Percentiles rank a stretch among this genome's conserved stretches.
Evolutionary conservation across 2,329 filamentous ascomycete species (phyloP).

Genomic region (Didymella segeticola): DNA sequence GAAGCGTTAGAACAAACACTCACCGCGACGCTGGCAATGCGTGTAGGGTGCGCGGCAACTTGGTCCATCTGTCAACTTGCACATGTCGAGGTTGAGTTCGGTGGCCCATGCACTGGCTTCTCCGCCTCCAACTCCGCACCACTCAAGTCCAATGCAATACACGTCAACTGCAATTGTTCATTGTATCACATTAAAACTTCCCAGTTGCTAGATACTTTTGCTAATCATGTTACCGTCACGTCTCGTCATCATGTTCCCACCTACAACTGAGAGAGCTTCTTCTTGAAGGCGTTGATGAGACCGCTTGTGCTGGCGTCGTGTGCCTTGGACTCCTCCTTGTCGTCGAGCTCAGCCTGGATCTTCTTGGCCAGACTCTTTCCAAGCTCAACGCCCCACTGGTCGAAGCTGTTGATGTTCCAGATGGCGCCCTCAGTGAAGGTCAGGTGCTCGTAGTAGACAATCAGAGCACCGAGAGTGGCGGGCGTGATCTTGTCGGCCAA

Average conservation of each 20-base stretch:
- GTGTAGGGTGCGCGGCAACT: conserved; percentile 3
- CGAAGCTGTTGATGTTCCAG: conserved; percentile 99
- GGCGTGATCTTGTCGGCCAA: conserved; percentile 93
- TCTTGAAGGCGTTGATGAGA: conserved; percentile 92
- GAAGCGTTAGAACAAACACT: background rate
- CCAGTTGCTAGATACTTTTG: conserved; percentile 8
- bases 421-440: conserved; percentile 97
- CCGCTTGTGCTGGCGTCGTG: conserved; percentile 91
- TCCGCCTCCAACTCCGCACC: conserved; percentile 7
- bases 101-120: background rate
- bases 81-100: background rate
- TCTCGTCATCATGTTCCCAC: conserved; percentile 7
- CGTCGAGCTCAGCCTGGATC: conserved; percentile 76
- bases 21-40: conserved; percentile 2
- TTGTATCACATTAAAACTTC: conserved; percentile 10
- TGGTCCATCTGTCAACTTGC: conserved; percentile 14
- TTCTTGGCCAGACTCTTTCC: conserved; percentile 90
- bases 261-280: conserved; percentile 57
- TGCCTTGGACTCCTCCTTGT: conserved; percentile 70
- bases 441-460: conserved; percentile 98
- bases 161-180: background rate
- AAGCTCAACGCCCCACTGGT: conserved; percentile 99
- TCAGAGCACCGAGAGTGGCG: conserved; percentile 88
- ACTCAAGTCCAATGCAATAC: background rate
- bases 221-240: conserved; percentile 3